Base-by-base conservation (phyloP, 306 rosid species). In the Quercus glauca region DNA sequence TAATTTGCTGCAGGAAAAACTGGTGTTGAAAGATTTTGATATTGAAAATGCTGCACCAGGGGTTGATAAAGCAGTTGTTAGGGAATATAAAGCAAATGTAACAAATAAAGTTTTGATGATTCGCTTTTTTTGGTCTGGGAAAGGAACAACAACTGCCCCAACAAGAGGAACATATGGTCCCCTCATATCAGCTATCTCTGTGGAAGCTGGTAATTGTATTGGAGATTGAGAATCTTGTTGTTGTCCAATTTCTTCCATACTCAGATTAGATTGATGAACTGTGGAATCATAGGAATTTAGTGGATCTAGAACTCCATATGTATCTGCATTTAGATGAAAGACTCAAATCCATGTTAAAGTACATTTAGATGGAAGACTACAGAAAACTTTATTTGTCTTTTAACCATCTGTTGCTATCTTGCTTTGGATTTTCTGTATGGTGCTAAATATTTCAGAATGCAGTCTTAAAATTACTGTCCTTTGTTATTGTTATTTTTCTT, bases 51-150 rank as follows among this genome's bases (percentile, higher is more conserved):
- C 78, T 78, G 84, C 86, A 43, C 79, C 74, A 19, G 76, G 81
- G 55, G 81, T 6, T 73, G 86, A 89, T 82, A 83, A 75, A 81
- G 81, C 33, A 78, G 75, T 86, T 84, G 23, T 28, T 19, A 5
- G 75, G 51, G 20, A 55, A 57, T 33, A 79, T 70, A 85, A 87
- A 60, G 89, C 85, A 12, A 71, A 33, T 67, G 88, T 87, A 19
- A 73, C 69, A 1, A 70, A 78, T 29, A 79, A 65, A 77, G 75
- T 72, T 77, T 43, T 88, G 74, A 85, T 81, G 80, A 83, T 88
- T 43, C 92, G 82, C 21, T 87, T 91, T 52, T 79, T 83, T 57
- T 91, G 92, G 91, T 90, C 93, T 68, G 93, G 97, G 76, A 91
- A 88, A 75, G 97, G 97, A 53, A 91, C 92, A 64, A 82, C 86